These are phyloP conservation scores for Calvatia gigantea DNA, from an alignment of 768 basidiomycete genomes.

Conservation along the genomic window DNA sequence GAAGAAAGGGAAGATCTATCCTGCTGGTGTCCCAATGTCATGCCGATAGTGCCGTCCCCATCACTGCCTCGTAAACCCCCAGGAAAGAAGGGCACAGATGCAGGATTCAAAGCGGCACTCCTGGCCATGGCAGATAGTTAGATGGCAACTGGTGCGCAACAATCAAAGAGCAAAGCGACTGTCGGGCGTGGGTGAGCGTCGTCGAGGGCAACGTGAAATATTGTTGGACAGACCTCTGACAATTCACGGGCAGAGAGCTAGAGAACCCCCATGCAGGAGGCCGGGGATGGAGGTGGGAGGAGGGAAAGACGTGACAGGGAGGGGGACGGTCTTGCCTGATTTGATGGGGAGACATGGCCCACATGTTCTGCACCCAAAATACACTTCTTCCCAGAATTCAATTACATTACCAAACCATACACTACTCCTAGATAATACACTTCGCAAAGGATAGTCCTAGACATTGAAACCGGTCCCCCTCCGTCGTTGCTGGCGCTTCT, in stretches of 20 bases:
- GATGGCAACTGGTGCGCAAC: constrained; percentile 34
- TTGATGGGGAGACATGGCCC: constrained; percentile 7
- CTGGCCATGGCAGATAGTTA: constrained; percentile 55
- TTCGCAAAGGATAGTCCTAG: constrained; percentile 29
- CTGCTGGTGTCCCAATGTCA: constrained; percentile 44
- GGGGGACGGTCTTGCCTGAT: constrained; percentile 7
- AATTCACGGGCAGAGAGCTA: constrained; percentile 22
- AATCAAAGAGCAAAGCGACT: constrained; percentile 33
- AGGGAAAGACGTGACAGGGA: constrained; percentile 1
- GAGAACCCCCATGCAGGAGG: constrained; percentile 41
- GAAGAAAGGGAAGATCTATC: constrained; percentile 52
- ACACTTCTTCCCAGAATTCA: constrained; percentile 12
- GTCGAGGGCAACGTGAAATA: constrained; percentile 4
- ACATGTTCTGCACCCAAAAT: constrained; percentile 12
- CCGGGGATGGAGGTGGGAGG: constrained; percentile 12
- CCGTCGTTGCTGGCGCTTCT: constrained; percentile 4
- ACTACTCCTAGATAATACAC: constrained; percentile 17
- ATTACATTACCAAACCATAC: constrained; percentile 8
- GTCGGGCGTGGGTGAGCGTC: constrained; percentile 13
- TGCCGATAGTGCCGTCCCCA: constrained; percentile 45
- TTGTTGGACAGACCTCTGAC: constrained; percentile 3
- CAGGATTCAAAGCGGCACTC: constrained; percentile 75
- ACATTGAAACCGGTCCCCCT: constrained; percentile 24
- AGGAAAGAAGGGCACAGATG: constrained; percentile 84
- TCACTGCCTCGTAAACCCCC: constrained; percentile 56